These are phyloP conservation scores for Cicer yamashitae DNA, from an alignment of 306 rosid species.

Conservation along the genomic window DNA sequence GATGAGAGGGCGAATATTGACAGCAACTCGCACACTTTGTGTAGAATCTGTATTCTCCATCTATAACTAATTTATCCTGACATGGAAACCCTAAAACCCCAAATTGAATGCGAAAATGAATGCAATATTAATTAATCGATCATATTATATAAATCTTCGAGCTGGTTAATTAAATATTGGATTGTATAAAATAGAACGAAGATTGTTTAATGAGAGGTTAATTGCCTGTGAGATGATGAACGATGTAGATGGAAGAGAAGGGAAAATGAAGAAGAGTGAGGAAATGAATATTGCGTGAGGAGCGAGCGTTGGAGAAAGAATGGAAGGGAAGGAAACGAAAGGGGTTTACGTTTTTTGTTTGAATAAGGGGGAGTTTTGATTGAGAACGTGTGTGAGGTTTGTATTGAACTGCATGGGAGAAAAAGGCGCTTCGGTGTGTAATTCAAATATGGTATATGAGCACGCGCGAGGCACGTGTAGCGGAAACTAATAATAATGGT, in stretches of 20 bases:
- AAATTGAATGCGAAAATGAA: not conserved
- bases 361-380: slow-evolving; percentile 49
- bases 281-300: not conserved
- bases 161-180: slow-evolving; percentile 2
- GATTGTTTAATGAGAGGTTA: not conserved
- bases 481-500: slow-evolving; percentile 43
- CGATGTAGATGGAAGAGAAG: slow-evolving; percentile 25
- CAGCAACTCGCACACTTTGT: slow-evolving; percentile 90
- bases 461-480: slow-evolving; percentile 57
- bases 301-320: not conserved
- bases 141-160: not conserved
- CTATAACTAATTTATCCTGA: slow-evolving; percentile 9
- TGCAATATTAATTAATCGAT: not conserved
- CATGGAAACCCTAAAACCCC: slow-evolving; percentile 41
- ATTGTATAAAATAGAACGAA: not conserved
- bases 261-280: slow-evolving; percentile 17
- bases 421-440: slow-evolving; percentile 59
- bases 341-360: slow-evolving; percentile 36
- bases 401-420: slow-evolving; percentile 55
- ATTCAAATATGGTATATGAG: slow-evolving; percentile 58
- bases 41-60: slow-evolving; percentile 73
- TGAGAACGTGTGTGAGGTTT: slow-evolving; percentile 51
- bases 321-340: not conserved
- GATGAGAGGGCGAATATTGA: slow-evolving; percentile 83
- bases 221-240: slow-evolving; percentile 43